Base-by-base conservation (phyloP, 345 rosid genomes). In the Salix dunnii region DNA sequence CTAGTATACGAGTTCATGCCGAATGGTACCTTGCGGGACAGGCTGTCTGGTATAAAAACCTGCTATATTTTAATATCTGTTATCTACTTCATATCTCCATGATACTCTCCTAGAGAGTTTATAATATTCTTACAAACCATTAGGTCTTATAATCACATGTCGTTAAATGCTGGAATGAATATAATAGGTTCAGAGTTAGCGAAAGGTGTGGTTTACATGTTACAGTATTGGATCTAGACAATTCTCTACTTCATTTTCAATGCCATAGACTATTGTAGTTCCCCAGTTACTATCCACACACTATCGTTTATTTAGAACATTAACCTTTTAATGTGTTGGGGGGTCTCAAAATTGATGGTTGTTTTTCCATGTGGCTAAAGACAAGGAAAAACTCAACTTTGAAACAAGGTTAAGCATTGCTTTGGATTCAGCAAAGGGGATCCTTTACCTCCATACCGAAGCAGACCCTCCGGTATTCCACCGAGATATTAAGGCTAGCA, bases 1-100 rank as follows among this genome's bases (percentile, higher is more conserved):
- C 85, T 94, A 86, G 92, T 94, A 51, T 92, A 92, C 18, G 97
- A 94, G 74, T 94, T 86, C 84, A 84, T 94, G 91, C 90, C 97
- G 27, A 89, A 90, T 75, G 97, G 98, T 68, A 91, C 94, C 74
- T 79, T 94, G 84, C 73, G 94, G 61, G 90, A 94, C 88, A 87
- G 95, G 94, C 82, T 94, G 78, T 89, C 94, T 43, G 92, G 97
- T 94, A 86, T 61, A 67, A 67, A 43, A 74, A 8, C 78, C 46
- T 68, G 35, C 23, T 12, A 65, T 0, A 21, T 28, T 4, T 8
- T 60, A 2, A 60, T n/a, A 23, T 69, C 23, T 27, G 51, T 63
- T 6, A 46, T 64, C 51, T 49, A 25, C 55, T 71, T 53, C 9
- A 17, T 46, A 46, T 46, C 58, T 53, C 63, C 23, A 48, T 51